phyloP scores from a whole-genome alignment of 2,329 filamentous ascomycete species.

The Neoscytalidium dimidiatum region DNA sequence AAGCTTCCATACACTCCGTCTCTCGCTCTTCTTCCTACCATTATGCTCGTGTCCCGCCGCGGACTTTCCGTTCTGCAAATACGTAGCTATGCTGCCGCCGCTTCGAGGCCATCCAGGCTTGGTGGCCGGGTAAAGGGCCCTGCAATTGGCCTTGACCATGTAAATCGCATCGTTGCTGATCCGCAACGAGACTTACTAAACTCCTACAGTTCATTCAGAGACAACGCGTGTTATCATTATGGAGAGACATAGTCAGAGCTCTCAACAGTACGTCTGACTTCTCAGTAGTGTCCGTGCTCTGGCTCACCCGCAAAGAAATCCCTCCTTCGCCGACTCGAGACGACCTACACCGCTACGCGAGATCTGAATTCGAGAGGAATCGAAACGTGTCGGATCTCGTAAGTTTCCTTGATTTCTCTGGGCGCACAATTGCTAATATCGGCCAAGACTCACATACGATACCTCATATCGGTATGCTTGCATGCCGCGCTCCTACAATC shows the following conservation, averaged over 20 bases:
- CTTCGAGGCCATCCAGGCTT: background rate
- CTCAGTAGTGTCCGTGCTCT: background rate
- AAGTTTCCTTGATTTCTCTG: constrained; percentile 23
- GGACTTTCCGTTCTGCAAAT: background rate
- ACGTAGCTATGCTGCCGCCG: constrained; percentile 4
- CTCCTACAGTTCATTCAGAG: constrained; percentile 50
- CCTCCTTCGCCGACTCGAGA: constrained; percentile 36
- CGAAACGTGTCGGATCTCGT: constrained; percentile 49
- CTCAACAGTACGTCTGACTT: constrained; percentile 30
- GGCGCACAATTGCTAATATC: constrained; percentile 21
- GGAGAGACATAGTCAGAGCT: constrained; percentile 50
- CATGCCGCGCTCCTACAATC: background rate
- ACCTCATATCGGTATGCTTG: constrained; percentile 46
- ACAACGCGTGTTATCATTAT: constrained; percentile 48
- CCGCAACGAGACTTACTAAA: background rate
- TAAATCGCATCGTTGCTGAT: constrained; percentile 16
- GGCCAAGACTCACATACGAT: constrained; percentile 47
- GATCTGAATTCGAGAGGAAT: constrained; percentile 52
- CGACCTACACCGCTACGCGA: constrained; percentile 52
- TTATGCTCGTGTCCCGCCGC: background rate
- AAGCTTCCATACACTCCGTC: background rate
- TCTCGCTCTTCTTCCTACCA: background rate
- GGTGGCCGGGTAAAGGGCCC: constrained; percentile 33
- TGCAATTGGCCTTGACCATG: constrained; percentile 39
- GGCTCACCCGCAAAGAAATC: constrained; percentile 30